Conservation (phyloP, 192 early-diverging fungal species). For the Chytriomyces sp. region DNA sequence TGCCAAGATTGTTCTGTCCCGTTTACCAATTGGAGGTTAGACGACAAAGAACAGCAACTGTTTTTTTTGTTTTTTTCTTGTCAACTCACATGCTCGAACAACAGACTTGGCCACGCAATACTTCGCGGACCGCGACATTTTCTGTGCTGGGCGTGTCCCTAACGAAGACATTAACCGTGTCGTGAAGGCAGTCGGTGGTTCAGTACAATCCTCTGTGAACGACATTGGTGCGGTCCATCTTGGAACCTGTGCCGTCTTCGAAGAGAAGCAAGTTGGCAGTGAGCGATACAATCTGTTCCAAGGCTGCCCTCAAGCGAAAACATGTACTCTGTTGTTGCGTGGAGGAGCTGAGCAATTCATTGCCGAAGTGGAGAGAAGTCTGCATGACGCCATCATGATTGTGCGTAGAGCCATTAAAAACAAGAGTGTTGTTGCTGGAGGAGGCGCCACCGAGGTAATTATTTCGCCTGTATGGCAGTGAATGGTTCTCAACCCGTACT, state of each 20-base stretch:
- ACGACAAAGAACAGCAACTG: no score
- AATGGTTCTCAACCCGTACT: neutral
- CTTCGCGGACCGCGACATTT: slow-evolving; percentile 99
- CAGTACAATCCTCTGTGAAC: slow-evolving; percentile 90
- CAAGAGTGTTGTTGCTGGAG: slow-evolving; percentile 95
- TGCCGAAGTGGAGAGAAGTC: slow-evolving; percentile 94
- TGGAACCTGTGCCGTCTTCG: slow-evolving; percentile 88
- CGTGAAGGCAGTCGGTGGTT: slow-evolving; percentile 92
- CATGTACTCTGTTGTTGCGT: slow-evolving; percentile 93
- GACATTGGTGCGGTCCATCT: slow-evolving; percentile 82
- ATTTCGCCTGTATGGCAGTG: neutral
- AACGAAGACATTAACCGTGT: slow-evolving; percentile 92
- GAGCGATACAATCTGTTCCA: slow-evolving; percentile 97
- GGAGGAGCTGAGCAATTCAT: slow-evolving; percentile 99
- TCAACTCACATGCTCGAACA: neutral
- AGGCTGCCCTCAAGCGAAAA: slow-evolving; percentile 91
- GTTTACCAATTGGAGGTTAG: slow-evolving; percentile 85
- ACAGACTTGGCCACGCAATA: slow-evolving; percentile 96
- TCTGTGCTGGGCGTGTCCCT: slow-evolving; percentile 97
- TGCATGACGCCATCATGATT: slow-evolving; percentile 99
- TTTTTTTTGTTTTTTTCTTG: neutral
- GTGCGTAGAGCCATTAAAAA: slow-evolving; percentile 96
- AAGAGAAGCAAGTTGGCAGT: slow-evolving; percentile 95
- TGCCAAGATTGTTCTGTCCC: slow-evolving; percentile 96
- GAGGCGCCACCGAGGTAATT: slow-evolving; percentile 86